Conservation (phyloP, 2,329 filamentous ascomycete genomes). For the Fusarium zealandicum region DNA sequence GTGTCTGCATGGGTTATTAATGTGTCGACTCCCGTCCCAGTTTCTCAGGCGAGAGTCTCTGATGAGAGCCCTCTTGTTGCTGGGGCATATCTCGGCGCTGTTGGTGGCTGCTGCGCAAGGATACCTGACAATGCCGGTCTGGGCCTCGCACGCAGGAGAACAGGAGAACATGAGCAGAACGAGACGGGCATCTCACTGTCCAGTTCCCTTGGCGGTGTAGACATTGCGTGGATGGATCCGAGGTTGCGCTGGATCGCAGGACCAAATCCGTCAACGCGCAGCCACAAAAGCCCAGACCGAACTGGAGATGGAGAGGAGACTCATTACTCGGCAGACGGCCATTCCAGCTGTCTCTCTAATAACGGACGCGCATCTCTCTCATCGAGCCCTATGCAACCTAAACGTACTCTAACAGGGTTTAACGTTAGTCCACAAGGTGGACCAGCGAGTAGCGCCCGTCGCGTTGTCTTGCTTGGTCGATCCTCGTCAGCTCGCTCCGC, state of each 20-base stretch:
- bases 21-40: constrained; percentile 19
- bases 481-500: constrained; percentile 23
- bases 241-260: constrained; percentile 5
- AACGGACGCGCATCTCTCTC: constrained; percentile 1
- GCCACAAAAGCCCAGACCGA: too few relatives aligned
- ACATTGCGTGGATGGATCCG: constrained; percentile 12
- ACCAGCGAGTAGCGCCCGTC: constrained; percentile 19
- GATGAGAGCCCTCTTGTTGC: not conserved
- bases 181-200: not conserved
- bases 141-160: constrained; percentile 10
- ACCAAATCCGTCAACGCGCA: constrained; percentile 14
- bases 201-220: constrained; percentile 15
- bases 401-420: constrained; percentile 2
- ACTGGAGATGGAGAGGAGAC: too few relatives aligned
- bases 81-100: constrained; percentile 2
- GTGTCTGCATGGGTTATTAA: constrained; percentile 16
- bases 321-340: not conserved
- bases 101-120: constrained; percentile 20
- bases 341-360: not conserved
- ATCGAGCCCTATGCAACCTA: not conserved
- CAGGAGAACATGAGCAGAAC: not conserved
- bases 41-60: constrained; percentile 20
- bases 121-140: constrained; percentile 20
- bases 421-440: constrained; percentile 1
- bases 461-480: constrained; percentile 9